A percentile compares a stretch with the other conserved stretches of the same genome.
Evolutionary conservation across 2,329 filamentous ascomycete species (phyloP).

Genomic region (Hymenoscyphus linearis): DNA sequence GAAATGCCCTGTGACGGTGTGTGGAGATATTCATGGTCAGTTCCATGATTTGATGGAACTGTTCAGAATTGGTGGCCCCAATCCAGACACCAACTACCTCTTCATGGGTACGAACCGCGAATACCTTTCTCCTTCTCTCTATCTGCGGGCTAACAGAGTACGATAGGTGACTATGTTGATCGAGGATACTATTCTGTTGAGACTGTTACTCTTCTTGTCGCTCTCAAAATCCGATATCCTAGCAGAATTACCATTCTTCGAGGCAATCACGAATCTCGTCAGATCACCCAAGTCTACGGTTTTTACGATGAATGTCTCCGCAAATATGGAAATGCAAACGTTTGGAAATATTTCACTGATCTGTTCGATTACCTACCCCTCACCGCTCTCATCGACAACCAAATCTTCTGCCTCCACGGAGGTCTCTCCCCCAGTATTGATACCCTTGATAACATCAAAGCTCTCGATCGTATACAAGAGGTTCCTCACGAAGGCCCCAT

Average conservation of each 20-base stretch:
- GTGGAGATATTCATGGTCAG: conserved; percentile 98
- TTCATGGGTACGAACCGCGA: conserved; percentile 72
- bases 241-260: conserved; percentile 97
- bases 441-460: conserved; percentile 91
- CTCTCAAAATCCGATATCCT: conserved; percentile 96
- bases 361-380: conserved; percentile 98
- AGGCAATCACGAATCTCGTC: conserved; percentile 97
- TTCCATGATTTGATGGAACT: conserved; percentile 99
- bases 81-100: conserved; percentile 97
- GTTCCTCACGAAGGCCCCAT: conserved; percentile 97
- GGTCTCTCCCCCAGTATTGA: conserved; percentile 95
- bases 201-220: conserved; percentile 92
- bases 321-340: conserved; percentile 98
- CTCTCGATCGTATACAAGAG: conserved; percentile 93
- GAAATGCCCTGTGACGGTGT: conserved; percentile 99
- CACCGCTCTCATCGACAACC: conserved; percentile 96
- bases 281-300: conserved; percentile 98
- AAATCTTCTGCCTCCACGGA: conserved; percentile 98
- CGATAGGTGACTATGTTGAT: conserved; percentile 89
- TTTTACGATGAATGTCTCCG: conserved; percentile 99
- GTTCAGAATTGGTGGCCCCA: conserved; percentile 97
- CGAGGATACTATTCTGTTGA: conserved; percentile 98
- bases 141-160: conserved; percentile 16
- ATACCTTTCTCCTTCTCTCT: not conserved
- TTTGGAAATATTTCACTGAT: conserved; percentile 99